Base-by-base conservation (phyloP, 305 asterid genomes). In the Caryopteris hybrid region DNA sequence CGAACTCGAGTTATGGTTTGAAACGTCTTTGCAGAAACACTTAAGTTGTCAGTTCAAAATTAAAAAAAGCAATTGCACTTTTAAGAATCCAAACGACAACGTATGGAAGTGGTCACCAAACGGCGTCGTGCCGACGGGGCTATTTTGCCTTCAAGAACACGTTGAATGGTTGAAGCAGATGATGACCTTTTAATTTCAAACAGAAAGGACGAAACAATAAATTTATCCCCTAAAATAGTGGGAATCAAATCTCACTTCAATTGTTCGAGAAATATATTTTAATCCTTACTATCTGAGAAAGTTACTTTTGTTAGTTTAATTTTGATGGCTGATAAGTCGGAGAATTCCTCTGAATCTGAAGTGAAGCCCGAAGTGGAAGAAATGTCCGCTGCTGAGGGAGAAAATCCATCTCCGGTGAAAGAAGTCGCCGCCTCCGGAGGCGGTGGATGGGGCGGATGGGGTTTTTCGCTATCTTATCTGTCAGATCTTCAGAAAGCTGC, bases 401-500 rank as follows among this genome's bases (percentile, higher is more conserved):
- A 20, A 43, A 59, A 76, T n/a, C 53, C 75, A 8, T 29, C 78
- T 41, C 51, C 74, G 21, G 68, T 10, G 64, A 23, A 33, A 55
- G 72, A 58, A 51, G 41, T 61, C 59, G 68, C 61, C 48, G 68
- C 53, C 41, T 7, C 10, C 12, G 75, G 75, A 34, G 79, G 69
- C 45, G 78, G 87, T 22, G 85, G 87, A 66, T 77, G 88, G 87
- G 88, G 89, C 25, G 87, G 87, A 50, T 83, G 87, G 87, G 89
- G 84, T 0, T 81, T 86, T 79, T 86, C 88, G 5, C 71, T 83
- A 43, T 83, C 89, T 17, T 82, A 82, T 68, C 71, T 85, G 17
- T 76, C 91, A 55, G 89, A 86, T 83, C 86, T 86, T 64, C 89
- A 81, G 72, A 83, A 83, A 66, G 89, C 87, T 58, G 88, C 88